Evolutionary conservation across 371 early-diverging fungal genomes (phyloP).

Genomic region (Syncephalastrum monosporum): DNA sequence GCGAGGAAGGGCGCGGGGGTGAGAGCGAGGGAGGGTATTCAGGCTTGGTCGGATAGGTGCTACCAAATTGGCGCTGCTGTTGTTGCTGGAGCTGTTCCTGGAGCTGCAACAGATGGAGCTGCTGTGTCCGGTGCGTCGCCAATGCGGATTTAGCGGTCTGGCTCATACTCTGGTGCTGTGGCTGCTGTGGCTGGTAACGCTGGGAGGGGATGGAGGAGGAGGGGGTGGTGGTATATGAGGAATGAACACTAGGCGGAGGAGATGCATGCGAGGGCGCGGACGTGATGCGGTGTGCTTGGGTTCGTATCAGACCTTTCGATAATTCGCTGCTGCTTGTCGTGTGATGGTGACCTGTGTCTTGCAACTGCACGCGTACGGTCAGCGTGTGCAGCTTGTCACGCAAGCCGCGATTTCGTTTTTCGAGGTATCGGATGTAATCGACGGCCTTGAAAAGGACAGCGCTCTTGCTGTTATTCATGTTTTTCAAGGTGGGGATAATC

Average conservation of each 20-base stretch:
- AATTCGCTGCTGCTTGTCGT: background rate
- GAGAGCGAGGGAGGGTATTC: conserved; percentile 1
- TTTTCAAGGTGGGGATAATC: conserved; percentile 72
- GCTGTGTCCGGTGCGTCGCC: conserved; percentile 22
- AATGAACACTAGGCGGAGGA: conserved; percentile 17
- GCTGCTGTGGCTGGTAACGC: conserved; percentile 1
- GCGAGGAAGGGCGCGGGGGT: too few relatives aligned
- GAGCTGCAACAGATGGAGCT: conserved; percentile 15
- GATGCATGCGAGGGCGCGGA: conserved; percentile 6
- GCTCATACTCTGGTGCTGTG: conserved; percentile 3
- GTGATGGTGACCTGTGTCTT: conserved; percentile 2
- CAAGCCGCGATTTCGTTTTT: conserved; percentile 40
- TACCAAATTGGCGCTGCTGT: conserved; percentile 5
- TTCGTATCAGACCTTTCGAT: background rate
- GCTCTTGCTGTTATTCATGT: conserved; percentile 52
- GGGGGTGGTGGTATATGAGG: conserved; percentile 65
- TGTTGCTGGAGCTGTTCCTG: conserved; percentile 20
- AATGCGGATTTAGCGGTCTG: conserved; percentile 9
- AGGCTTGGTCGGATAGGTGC: background rate
- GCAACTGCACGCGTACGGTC: conserved; percentile 38
- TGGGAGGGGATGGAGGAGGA: background rate
- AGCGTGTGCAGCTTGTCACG: conserved; percentile 49
- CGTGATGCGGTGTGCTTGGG: background rate
- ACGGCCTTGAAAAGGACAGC: conserved; percentile 51
- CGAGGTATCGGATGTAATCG: conserved; percentile 41